phyloP scores from a whole-genome alignment of 1,284 basidiomycete species.

The Cutaneotrichosporon sp. region DNA sequence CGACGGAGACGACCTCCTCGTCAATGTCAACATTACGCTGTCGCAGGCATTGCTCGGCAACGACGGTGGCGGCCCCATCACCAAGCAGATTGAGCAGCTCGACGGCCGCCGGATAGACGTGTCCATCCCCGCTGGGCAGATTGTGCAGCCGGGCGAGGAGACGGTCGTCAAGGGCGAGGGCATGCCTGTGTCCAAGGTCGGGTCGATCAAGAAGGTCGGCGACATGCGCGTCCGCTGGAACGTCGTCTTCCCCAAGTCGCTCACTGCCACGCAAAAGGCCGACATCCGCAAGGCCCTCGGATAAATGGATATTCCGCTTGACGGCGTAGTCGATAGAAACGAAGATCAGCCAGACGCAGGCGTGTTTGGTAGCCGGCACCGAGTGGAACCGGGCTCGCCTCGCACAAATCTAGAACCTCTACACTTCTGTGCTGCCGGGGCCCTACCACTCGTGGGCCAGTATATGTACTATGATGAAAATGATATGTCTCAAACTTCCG shows the following conservation, averaged over 20 bases:
- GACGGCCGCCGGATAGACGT: constrained; percentile 74
- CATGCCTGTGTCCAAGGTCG: constrained; percentile 83
- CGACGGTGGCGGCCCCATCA: constrained; percentile 50
- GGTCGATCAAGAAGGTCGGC: constrained; percentile 66
- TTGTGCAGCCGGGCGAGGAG: constrained; percentile 74
- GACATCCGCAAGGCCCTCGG: constrained; percentile 64
- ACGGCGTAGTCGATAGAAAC: neutral
- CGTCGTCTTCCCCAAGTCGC: constrained; percentile 70
- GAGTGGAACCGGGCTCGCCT: too few species aligned
- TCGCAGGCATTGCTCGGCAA: constrained; percentile 69
- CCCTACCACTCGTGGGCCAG: too few species aligned
- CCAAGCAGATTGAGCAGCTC: constrained; percentile 58
- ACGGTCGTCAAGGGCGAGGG: constrained; percentile 70
- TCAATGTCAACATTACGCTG: constrained; percentile 63
- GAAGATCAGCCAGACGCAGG: neutral
- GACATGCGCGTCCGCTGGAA: constrained; percentile 80
- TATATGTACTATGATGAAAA: too few species aligned
- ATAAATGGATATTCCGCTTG: neutral
- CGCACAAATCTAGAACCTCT: too few species aligned
- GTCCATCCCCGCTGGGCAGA: constrained; percentile 59
- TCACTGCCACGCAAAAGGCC: constrained; percentile 72
- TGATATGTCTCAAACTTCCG: too few species aligned
- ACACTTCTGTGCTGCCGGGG: too few species aligned
- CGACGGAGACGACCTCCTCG: constrained; percentile 72
- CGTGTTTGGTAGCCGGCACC: too few species aligned